Base-by-base conservation (phyloP, 768 basidiomycete species). In the Brasilioporus rufonigricans region DNA sequence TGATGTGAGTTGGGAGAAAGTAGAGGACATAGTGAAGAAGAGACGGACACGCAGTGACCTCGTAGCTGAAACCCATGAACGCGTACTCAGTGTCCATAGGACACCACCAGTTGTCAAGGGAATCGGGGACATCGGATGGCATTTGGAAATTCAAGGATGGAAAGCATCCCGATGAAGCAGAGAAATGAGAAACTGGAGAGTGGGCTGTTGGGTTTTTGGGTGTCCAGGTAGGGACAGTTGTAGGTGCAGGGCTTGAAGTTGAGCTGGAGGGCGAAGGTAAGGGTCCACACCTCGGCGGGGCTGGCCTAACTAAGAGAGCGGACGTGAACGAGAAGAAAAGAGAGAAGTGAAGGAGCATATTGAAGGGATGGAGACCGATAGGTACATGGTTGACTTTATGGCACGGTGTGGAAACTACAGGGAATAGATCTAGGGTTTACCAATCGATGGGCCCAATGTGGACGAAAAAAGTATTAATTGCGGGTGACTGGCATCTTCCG, bases 51-150 rank as follows among this genome's bases (percentile, higher is more conserved):
- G 72, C 76, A 39, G 83, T 80, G 23, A 90, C 76, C 62, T 87
- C 87, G 60, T 91, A 91, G 65, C 86, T 86, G 69, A 91, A 86
- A 0, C 87, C 89, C 47, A 90, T 70, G 65, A 91, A 91, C 0
- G 80, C 89, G 60, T 88, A 89, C 65, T 91, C 89, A 0, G 79
- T 81, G 50, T 72, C 69, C 35, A 71, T 65, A 52, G 79, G 66
- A 64, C 89, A 91, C 89, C 87, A 86, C 84, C 84, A 86, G 48
- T 74, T 73, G 11, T 71, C 69, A 33, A 75, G 52, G 2, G 78
- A 77, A 1, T 65, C 52, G 0, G 86, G 85, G 10, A 79, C 64
- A 2, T 62, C 44, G 1, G 67, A 62, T 4, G 87, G 88, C 82
- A 82, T 87, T 11, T 60, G 65, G 61, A 87, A 88, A 2, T 73